Percentiles rank a stretch among this genome's conserved stretches.
These are phyloP conservation scores for Dioscorea zingiberensis DNA, from an alignment of 106 monocot species.

Conservation along the genomic window DNA sequence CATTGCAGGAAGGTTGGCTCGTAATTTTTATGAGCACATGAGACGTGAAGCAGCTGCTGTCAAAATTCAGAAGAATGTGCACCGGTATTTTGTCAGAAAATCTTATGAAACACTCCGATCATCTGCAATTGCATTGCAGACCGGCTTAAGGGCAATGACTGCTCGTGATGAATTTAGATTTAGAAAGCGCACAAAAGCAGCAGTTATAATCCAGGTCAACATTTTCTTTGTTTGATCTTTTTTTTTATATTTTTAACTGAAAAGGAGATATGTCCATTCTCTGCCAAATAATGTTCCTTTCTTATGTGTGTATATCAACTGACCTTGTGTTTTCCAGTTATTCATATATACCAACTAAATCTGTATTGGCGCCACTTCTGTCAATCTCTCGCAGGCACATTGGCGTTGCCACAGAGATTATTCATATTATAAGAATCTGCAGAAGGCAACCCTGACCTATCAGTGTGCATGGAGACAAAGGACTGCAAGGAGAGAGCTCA, in stretches of 20 bases:
- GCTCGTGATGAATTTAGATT: slow-evolving; percentile 39
- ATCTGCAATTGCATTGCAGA: slow-evolving; percentile 34
- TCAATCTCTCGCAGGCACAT: slow-evolving; percentile 15
- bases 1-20: slow-evolving; percentile 4
- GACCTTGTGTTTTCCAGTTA: too few species aligned
- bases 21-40: slow-evolving; percentile 23
- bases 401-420: slow-evolving; percentile 43
- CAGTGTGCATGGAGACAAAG: slow-evolving; percentile 61
- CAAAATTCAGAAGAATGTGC: slow-evolving; percentile 39
- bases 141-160: slow-evolving; percentile 43
- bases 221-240: slow-evolving; percentile 1
- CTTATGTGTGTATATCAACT: too few species aligned
- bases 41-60: slow-evolving; percentile 35
- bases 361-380: too few species aligned
- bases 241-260: too few species aligned
- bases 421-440: slow-evolving; percentile 23
- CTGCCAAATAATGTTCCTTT: too few species aligned
- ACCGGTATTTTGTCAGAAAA: slow-evolving; percentile 30
- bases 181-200: slow-evolving; percentile 37
- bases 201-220: slow-evolving; percentile 43
- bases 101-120: slow-evolving; percentile 17
- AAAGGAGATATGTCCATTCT: too few species aligned
- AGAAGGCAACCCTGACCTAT: slow-evolving; percentile 37
- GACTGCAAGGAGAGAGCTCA: slow-evolving; percentile 43
- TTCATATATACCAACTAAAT: too few species aligned